Conservation (phyloP, 345 rosid species). For the Turnera subulata region DNA sequence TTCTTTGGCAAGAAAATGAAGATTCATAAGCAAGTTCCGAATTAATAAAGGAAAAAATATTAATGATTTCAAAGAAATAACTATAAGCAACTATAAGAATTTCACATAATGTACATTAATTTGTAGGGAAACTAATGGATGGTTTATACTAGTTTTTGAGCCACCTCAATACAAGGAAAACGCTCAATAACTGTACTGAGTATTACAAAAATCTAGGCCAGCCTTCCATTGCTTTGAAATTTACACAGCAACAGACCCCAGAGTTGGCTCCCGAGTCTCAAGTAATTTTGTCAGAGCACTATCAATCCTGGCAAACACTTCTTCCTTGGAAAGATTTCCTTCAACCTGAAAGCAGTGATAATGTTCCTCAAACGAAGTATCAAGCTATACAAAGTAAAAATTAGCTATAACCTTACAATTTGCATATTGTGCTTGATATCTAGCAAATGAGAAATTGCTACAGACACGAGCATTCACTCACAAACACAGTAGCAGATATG, state of each 20-base stretch:
- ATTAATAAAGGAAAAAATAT: too few species aligned
- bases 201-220: neutral
- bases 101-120: too few species aligned
- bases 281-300: constrained; percentile 41
- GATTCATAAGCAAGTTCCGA: too few species aligned
- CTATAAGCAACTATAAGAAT: neutral
- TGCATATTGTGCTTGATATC: too few species aligned
- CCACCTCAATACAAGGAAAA: neutral
- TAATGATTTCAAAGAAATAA: neutral
- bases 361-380: neutral
- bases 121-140: too few species aligned
- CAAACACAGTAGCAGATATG: too few species aligned
- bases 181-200: neutral
- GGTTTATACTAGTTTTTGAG: too few species aligned
- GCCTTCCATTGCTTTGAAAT: neutral
- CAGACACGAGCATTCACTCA: too few species aligned
- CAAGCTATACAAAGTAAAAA: too few species aligned
- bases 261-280: constrained; percentile 32
- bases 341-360: constrained; percentile 42
- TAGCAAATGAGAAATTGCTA: too few species aligned
- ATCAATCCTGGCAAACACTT: constrained; percentile 54
- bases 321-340: constrained; percentile 53
- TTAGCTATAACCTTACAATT: too few species aligned
- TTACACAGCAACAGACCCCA: constrained; percentile 38
- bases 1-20: too few species aligned